phyloP scores from a whole-genome alignment of 805 yeast species.

The Blastobotrys parvus region DNA sequence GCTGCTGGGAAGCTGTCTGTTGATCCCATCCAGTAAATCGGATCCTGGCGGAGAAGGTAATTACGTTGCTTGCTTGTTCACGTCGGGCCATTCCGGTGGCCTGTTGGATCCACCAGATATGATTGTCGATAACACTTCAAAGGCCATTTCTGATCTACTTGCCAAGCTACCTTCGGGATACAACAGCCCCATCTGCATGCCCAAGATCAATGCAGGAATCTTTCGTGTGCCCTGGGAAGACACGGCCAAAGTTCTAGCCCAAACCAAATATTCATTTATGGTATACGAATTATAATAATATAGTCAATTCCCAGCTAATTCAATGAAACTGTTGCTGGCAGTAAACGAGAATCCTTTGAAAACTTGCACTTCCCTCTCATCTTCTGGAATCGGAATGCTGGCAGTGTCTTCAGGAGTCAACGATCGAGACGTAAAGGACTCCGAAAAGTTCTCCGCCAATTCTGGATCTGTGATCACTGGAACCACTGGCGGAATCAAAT shows the following conservation, averaged over 20 bases:
- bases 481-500: conserved; percentile 63
- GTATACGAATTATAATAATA: conserved; percentile 39
- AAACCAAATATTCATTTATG: conserved; percentile 29
- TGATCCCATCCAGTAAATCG: conserved; percentile 35
- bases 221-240: conserved; percentile 72
- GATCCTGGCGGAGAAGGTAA: conserved; percentile 20
- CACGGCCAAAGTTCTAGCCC: conserved; percentile 47
- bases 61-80: conserved; percentile 62
- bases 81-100: conserved; percentile 47
- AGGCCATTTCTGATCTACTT: conserved; percentile 41
- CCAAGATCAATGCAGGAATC: conserved; percentile 72
- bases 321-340: conserved; percentile 31
- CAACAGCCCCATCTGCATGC: conserved; percentile 43
- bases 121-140: conserved; percentile 44
- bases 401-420: conserved; percentile 24
- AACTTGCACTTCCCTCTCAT: conserved; percentile 2
- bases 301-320: conserved; percentile 9
- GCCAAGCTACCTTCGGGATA: conserved; percentile 29
- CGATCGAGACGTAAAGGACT: conserved; percentile 64
- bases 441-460: conserved; percentile 77
- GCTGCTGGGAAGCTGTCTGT: conserved; percentile 48
- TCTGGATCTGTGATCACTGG: conserved; percentile 77
- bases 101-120: conserved; percentile 34
- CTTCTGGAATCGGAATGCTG: conserved; percentile 11
- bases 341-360: conserved; percentile 32